A percentile compares a stretch with the other conserved stretches of the same genome.
Conservation (phyloP, 2,329 filamentous ascomycete species). For the Zarea fungicola region DNA sequence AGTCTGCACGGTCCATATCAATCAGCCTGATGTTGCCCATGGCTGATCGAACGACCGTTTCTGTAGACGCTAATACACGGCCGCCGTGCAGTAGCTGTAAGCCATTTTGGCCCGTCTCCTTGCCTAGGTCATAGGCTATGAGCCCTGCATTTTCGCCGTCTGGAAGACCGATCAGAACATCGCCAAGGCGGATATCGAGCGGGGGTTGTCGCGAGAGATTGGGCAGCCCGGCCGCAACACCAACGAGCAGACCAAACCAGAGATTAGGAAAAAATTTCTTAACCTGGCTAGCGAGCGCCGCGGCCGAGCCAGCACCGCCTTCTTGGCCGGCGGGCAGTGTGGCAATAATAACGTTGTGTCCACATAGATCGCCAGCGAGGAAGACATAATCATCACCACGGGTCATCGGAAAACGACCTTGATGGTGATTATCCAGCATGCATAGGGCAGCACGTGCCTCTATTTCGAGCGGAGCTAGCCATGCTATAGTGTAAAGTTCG, state of each 20-base stretch:
- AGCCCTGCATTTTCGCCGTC: constrained; percentile 22
- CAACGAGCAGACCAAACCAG: constrained; percentile 31
- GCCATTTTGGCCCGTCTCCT: constrained; percentile 20
- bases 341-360: constrained; percentile 31
- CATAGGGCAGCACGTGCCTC: constrained; percentile 30
- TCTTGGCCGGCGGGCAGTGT: constrained; percentile 27
- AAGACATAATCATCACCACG: constrained; percentile 33
- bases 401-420: constrained; percentile 25
- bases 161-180: constrained; percentile 29
- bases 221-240: constrained; percentile 31
- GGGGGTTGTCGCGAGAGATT: constrained; percentile 20
- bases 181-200: constrained; percentile 33
- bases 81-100: constrained; percentile 24
- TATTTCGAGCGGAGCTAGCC: constrained; percentile 17
- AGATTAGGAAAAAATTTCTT: constrained; percentile 29
- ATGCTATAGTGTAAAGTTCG: constrained; percentile 27
- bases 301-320: constrained; percentile 29
- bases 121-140: constrained; percentile 29
- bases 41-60: constrained; percentile 27
- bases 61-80: constrained; percentile 23
- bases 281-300: constrained; percentile 27
- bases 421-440: constrained; percentile 29
- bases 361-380: constrained; percentile 28
- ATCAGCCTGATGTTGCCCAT: constrained; percentile 27
- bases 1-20: constrained; percentile 18